Percentiles rank a stretch among this genome's conserved stretches.
Conservation (phyloP, 257 asterid genomes). For the Solanum piurae region DNA sequence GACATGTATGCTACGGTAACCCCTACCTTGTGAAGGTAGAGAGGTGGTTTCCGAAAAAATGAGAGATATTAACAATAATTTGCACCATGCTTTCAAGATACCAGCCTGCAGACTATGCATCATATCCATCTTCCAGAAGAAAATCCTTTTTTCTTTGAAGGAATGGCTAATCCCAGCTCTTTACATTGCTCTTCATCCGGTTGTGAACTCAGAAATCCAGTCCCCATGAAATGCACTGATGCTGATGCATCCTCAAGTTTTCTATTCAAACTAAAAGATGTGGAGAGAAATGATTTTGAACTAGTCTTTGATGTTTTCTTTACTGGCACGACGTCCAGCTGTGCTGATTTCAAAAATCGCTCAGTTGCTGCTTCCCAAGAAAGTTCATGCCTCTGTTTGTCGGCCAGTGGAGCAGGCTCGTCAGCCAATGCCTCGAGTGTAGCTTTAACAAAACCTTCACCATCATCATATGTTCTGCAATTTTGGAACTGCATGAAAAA, state of each 20-base stretch:
- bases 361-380: slow-evolving; percentile 98
- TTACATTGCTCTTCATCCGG: slow-evolving; percentile 78
- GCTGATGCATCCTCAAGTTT: slow-evolving; percentile 90
- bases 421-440: slow-evolving; percentile 55
- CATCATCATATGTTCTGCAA: slow-evolving; percentile 65
- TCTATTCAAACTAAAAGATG: slow-evolving; percentile 46
- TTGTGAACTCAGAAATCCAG: slow-evolving; percentile 44
- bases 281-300: slow-evolving; percentile 51
- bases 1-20: not conserved
- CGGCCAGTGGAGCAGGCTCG: slow-evolving; percentile 62
- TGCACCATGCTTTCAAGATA: not conserved
- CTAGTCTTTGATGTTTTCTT: slow-evolving; percentile 36
- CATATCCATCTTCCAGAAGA: slow-evolving; percentile 2
- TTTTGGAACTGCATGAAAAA: slow-evolving; percentile 95
- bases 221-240: slow-evolving; percentile 58
- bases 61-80: not conserved
- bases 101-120: not conserved
- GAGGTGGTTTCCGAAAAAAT: not conserved
- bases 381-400: slow-evolving; percentile 69
- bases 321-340: slow-evolving; percentile 32
- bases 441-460: slow-evolving; percentile 64
- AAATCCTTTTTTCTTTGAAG: slow-evolving; percentile 52
- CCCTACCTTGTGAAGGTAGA: not conserved
- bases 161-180: slow-evolving; percentile 48
- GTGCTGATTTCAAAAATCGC: slow-evolving; percentile 60